Evolutionary conservation across 352 stramenopile genomes (phyloP), one percentile per base, ranked within the genome.

Genomic region (Globisporangium middletonii): DNA sequence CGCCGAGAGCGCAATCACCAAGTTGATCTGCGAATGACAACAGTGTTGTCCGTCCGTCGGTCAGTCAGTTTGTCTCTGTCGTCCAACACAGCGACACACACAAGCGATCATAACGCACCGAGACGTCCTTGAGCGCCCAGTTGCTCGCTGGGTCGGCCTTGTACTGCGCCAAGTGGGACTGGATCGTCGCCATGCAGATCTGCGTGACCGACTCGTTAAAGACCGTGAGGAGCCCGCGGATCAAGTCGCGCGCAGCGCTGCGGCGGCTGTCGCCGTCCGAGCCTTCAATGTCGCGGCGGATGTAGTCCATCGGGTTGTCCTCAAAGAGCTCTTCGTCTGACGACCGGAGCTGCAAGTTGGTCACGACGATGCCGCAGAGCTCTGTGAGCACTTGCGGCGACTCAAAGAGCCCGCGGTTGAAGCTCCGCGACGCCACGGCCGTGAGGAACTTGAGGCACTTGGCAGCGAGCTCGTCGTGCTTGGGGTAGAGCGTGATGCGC

Each of bases 221-320:
- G 43, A 98, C 93, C 38, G 90, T 79, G 53, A 97, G 97, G 58
- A 99, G 92, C 42, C 87, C 94, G 30, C 92, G 77, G 11, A 99
- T 73, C 16, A 99, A 79, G 48, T 99, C 97, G 41, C 94, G 90
- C 49, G 92, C 97, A 45, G 93, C 94, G 51, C 96, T 95, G 19
- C 97, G 85, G 37, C 97, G 80, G 41, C 95, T 99, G 63, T 99
- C 97, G 13, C 83, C 95, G 73, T 99, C 97, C 9, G 82, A 96
- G 19, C 94, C 95, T 86, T 99, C 97, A 68, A 99, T 98, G 67
- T 99, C 97, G 1, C 87, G 89, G 27, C 96, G 79, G 65, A 99
- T 99, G 75, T 98, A 99, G 57, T 99, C 97, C 61, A 97, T 90
- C 7, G 96, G 95, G 69, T 99, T 98, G 68, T 99, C 97, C 65